Evolutionary conservation across 371 early-diverging fungal genomes (phyloP).

Genomic region (Cokeromyces recurvatus): DNA sequence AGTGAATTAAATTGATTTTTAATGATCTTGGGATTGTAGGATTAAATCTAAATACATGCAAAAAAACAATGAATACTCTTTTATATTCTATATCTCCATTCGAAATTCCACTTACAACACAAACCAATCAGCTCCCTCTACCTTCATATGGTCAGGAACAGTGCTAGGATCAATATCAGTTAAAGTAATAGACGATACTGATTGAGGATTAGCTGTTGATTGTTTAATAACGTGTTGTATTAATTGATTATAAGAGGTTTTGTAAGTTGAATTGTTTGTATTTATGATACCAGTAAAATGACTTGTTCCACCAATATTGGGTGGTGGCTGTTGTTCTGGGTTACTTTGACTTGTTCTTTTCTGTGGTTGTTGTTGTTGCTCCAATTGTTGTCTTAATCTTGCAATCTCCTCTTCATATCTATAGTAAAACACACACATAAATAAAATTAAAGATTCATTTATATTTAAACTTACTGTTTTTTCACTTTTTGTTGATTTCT

Average conservation of each 20-base stretch:
- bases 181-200: slow-evolving; percentile 13
- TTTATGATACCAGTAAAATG: no score
- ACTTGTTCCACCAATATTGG: no score
- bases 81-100: background rate
- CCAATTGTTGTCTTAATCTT: slow-evolving; percentile 33
- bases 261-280: no score
- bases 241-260: no score
- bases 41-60: slow-evolving; percentile 51
- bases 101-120: slow-evolving; percentile 52
- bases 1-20: slow-evolving; percentile 82
- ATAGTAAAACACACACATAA: background rate
- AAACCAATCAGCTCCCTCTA: slow-evolving; percentile 89
- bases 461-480: slow-evolving; percentile 45
- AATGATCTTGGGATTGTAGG: slow-evolving; percentile 67
- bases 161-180: slow-evolving; percentile 82
- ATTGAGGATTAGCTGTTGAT: slow-evolving; percentile 15
- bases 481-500: slow-evolving; percentile 69
- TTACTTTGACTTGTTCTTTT: background rate
- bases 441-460: background rate
- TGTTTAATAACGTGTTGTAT: no score
- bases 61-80: background rate
- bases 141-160: slow-evolving; percentile 74
- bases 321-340: background rate
- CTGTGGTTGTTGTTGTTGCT: slow-evolving; percentile 11
- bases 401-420: slow-evolving; percentile 45